Base-by-base conservation (phyloP, 2,329 filamentous ascomycete species). In the Penicillium sp. region DNA sequence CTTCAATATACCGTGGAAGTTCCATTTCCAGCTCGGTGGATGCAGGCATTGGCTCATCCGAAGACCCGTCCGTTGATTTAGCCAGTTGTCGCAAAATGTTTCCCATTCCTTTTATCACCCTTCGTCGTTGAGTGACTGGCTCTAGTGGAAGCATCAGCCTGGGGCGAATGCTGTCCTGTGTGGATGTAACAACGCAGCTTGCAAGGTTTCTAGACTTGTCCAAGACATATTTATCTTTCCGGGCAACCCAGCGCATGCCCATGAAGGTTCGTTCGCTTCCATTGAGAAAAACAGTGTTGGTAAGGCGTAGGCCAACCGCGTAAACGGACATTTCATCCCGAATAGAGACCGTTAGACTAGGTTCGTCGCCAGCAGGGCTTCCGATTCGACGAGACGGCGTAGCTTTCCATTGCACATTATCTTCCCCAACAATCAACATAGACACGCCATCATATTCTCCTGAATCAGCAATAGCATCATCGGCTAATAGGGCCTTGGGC, bases 231-330 rank as follows among this genome's bases (percentile, higher is more conserved):
- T 14, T 58, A 29, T 24, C 37, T 16, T 63, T 22, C 54, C 70
- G 58, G 54, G 67, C 65, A 46, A 54, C 26, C 74, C 75, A 78
- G 19, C 67, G 70, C 58, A 72, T 71, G 31, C 71, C 73, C 35
- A 74, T 56, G 11, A 78, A 67, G 1, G 76, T 78, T 27, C 69
- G 71, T 49, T 76, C 72, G n/a, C 71, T 74, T 10, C 75, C 75
- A 56, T 77, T 77, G 35, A 74, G 50, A 44, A 78, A 78, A 10
- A 78, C 64, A 1, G 76, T 78, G 46, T 77, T 75, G 33, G 75
- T 73, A 26, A 77, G 68, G n/a, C 72, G 74, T 26, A 78, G 50
- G 39, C 75, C 74, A 42, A 78, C 57, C 49, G 76, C 70, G 50
- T 74, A 64, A 11, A 65, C 54, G 10, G 52, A n/a, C 16, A 42